Evolutionary conservation across 768 basidiomycete genomes (phyloP).

Genomic region (Chalciporus sphaerocephalus): DNA sequence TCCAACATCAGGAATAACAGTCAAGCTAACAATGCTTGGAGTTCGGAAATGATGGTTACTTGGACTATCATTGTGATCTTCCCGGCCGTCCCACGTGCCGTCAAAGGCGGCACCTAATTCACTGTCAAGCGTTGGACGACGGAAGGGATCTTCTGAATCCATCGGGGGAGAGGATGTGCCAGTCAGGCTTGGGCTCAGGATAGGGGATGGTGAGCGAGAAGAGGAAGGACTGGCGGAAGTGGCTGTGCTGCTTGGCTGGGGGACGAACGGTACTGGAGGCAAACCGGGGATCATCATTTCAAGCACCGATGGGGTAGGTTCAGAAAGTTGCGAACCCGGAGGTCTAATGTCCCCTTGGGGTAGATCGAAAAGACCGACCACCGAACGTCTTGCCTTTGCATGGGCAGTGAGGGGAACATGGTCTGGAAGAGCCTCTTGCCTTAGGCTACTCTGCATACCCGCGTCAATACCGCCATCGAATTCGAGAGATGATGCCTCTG

Average conservation of each 20-base stretch:
- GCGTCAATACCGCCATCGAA: conserved; percentile 18
- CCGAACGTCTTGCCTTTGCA: conserved; percentile 44
- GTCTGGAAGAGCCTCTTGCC: conserved; percentile 9
- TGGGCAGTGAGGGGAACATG: conserved; percentile 17
- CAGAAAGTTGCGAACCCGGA: conserved; percentile 10
- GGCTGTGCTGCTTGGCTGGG: conserved; percentile 27
- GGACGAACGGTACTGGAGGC: conserved; percentile 33
- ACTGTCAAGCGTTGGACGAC: conserved; percentile 44
- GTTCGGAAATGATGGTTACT: conserved; percentile 46
- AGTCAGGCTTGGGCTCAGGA: not conserved
- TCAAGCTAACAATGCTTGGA: conserved; percentile 53
- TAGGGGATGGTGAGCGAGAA: conserved; percentile 24
- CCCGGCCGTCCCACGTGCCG: conserved; percentile 15
- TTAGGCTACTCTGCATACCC: conserved; percentile 28
- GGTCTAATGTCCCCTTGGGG: conserved; percentile 13
- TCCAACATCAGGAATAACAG: conserved; percentile 28
- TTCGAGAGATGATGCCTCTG: conserved; percentile 20
- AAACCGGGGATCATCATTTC: conserved; percentile 33
- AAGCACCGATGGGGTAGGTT: conserved; percentile 20
- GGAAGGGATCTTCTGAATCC: conserved; percentile 3
- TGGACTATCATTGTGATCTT: conserved; percentile 19
- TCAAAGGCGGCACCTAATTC: conserved; percentile 55
- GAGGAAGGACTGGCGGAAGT: not conserved
- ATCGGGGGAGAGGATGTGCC: conserved; percentile 7
- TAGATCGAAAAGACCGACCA: conserved; percentile 59